Base-by-base conservation (phyloP, 768 basidiomycete species). In the Suillus subaureus region DNA sequence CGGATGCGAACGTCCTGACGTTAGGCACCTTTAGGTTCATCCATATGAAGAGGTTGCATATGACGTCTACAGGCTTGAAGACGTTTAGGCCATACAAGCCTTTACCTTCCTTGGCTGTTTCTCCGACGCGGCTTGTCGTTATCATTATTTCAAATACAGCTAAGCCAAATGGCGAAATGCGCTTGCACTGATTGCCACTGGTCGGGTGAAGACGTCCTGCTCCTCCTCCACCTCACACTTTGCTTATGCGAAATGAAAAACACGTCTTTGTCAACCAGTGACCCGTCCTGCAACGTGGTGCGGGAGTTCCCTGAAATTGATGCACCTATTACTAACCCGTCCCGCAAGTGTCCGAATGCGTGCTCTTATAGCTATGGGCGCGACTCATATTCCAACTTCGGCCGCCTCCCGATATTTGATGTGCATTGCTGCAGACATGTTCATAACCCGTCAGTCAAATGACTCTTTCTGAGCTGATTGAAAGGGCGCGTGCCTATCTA, bases 1-100 rank as follows among this genome's bases (percentile, higher is more conserved):
- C 40, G 26, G 37, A 60, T 37, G 62, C 37, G 12, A 12, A 23
- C 37, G 65, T 55, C 28, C 63, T 64, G 31, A 37, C 54, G 31
- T 55, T 31, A 33, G 31, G 21, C 18, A 18, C 23, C 35, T 52
- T 47, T 66, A 87, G 85, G 78, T 81, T 5, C 86, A 86, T 69
- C 85, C 85, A 9, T 86, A 87, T 66, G 85, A 87, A 73, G 83
- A 86, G 71, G 83, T 86, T 57, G 85, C 82, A 6, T 86, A 86
- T 67, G 84, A 87, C 67, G 83, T 87, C 2, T 84, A 86, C 72
- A 81, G 78, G 52, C 72, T 84, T 3, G 82, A 85, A 70, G 77
- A 82, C 66, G 74, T 82, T 60, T 81, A 69, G 81, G 9, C 15
- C 35, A 54, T 26, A 28, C 62, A 40, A 39, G 13, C 52, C 51